phyloP scores from a whole-genome alignment of 2,329 filamentous ascomycete genomes.

The Beauveria brongniartii region DNA sequence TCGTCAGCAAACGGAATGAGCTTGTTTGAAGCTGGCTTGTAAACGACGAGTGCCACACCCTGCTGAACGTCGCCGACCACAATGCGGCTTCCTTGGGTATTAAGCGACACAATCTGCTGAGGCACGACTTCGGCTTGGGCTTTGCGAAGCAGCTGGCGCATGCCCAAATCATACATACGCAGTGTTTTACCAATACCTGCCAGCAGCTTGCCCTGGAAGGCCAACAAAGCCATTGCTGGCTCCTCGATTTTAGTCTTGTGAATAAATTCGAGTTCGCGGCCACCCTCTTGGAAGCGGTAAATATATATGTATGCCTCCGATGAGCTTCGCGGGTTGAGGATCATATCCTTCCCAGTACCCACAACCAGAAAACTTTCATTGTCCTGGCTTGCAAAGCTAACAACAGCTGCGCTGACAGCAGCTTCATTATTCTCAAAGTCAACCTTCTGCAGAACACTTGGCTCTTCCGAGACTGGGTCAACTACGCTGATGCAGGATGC shows the following conservation, averaged over 20 bases:
- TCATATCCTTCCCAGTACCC: constrained; percentile 86
- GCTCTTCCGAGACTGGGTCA: constrained; percentile 70
- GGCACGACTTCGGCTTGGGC: constrained; percentile 72
- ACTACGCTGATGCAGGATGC: constrained; percentile 91
- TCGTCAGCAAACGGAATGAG: constrained; percentile 93
- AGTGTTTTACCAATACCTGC: constrained; percentile 79
- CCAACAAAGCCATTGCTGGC: constrained; percentile 80
- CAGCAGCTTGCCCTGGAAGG: constrained; percentile 83
- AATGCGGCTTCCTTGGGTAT: constrained; percentile 86
- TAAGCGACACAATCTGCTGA: constrained; percentile 78
- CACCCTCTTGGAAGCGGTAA: constrained; percentile 80
- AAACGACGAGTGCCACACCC: constrained; percentile 84
- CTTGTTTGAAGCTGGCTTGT: constrained; percentile 85
- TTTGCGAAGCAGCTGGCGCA: constrained; percentile 88
- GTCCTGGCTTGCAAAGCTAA: constrained; percentile 81
- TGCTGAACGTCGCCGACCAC: constrained; percentile 89
- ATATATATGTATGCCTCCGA: constrained; percentile 82
- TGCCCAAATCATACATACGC: constrained; percentile 84
- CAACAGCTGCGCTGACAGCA: constrained; percentile 75
- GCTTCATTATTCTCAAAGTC: constrained; percentile 87
- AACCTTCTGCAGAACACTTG: constrained; percentile 62
- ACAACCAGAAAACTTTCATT: constrained; percentile 88
- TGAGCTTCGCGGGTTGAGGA: constrained; percentile 66
- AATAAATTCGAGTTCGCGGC: constrained; percentile 84
- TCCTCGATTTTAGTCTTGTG: constrained; percentile 93